phyloP scores from a whole-genome alignment of 768 basidiomycete species.

The Nidula microcarpa region DNA sequence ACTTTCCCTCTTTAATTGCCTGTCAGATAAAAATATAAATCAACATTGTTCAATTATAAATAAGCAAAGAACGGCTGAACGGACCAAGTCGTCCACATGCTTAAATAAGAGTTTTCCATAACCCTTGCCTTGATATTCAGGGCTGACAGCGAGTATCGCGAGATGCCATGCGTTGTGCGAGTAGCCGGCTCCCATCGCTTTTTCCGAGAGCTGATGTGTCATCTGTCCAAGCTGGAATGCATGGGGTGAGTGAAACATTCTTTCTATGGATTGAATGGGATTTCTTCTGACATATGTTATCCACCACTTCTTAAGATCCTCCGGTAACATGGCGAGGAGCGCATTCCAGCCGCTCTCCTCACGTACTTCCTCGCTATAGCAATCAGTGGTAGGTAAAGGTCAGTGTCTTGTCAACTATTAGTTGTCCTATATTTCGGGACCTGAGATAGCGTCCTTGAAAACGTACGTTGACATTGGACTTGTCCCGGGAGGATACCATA shows the following conservation, averaged over 20 bases:
- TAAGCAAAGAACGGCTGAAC: background rate
- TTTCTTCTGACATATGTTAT: slow-evolving; percentile 14
- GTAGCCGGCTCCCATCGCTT: slow-evolving; percentile 14
- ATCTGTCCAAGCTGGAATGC: slow-evolving; percentile 15
- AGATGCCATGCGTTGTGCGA: slow-evolving; percentile 20
- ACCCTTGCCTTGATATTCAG: slow-evolving; percentile 24
- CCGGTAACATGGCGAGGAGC: slow-evolving; percentile 15
- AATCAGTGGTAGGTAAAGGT: no score
- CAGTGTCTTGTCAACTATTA: background rate
- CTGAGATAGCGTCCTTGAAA: background rate
- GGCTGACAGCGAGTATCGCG: slow-evolving; percentile 22
- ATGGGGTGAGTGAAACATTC: slow-evolving; percentile 8
- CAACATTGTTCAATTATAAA: background rate
- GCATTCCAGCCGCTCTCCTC: slow-evolving; percentile 20
- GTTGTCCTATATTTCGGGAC: no score
- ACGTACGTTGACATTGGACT: slow-evolving; percentile 8
- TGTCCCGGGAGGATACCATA: slow-evolving; percentile 16
- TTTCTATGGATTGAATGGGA: background rate
- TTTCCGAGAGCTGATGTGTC: slow-evolving; percentile 8
- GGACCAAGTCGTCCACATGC: slow-evolving; percentile 18
- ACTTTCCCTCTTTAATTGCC: slow-evolving; percentile 12
- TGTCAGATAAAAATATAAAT: slow-evolving; percentile 4
- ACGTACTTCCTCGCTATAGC: slow-evolving; percentile 12
- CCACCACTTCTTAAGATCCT: slow-evolving; percentile 22
- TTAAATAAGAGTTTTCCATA: slow-evolving; percentile 20